Evolutionary conservation across 2,329 filamentous ascomycete genomes (phyloP), one percentile per base, ranked within the genome.

Genomic region (Mariannaea elegans): DNA sequence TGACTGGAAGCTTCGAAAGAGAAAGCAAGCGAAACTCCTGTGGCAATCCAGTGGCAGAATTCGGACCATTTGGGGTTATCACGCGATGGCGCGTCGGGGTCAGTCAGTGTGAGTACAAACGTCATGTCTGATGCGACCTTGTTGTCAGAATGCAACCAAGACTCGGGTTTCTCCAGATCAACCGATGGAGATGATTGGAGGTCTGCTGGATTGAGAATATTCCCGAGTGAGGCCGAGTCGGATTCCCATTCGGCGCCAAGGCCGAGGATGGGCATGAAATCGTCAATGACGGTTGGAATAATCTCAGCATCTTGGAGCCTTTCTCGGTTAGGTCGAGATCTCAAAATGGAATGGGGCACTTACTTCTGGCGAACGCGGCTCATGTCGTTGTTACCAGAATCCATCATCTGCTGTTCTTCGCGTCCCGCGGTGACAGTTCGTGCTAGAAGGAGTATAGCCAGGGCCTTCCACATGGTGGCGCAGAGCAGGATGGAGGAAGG

Each of bases 31-130:
- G 45, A 29, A 2, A 41, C 42, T 2, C 64, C 59, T 0, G 46
- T 14, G 1, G 65, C 65, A 6, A 69, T 66, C 65, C 65, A 69
- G 8, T 69, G 66, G 19, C 66, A 69, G 32, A 69, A 64, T 16
- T 69, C 58, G 3, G 66, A 65, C 66, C 64, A 69, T 46, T 67
- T 63, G 1, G 65, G 66, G 7, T 67, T 41, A 7, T 63, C 56
- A 12, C 66, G 54, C 0, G 66, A 69, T 8, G 66, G 66, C 0
- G 66, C 66, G 6, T 69, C 66, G 5, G 66, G 66, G 2, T 69
- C 64, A 0, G 66, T 69, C n/a, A 69, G 42, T 8, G 56, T 41
- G 5, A 67, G 21, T 6, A 63, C 65, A 27, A 51, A 61, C 1
- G 51, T 59, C 3, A 51, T 44, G 14, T 55, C n/a, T 3, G 42